Evolutionary conservation across 1,284 basidiomycete genomes (phyloP), one percentile per base, ranked within the genome.

Genomic region (Cystobasidium sp.): DNA sequence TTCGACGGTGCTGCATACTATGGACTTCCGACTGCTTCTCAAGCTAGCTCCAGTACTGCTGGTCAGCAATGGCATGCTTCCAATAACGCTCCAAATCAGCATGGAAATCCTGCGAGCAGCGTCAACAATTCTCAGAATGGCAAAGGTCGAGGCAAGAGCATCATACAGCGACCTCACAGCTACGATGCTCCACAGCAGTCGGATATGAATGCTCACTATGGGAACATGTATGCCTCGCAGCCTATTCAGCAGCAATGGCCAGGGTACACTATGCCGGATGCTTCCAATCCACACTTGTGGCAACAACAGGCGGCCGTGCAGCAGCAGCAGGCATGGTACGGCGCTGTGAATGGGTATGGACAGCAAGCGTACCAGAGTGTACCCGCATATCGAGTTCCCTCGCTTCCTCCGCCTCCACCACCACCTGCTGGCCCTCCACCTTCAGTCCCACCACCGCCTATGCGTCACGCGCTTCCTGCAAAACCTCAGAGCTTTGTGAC

Each of bases 1-100:
- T 71, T 71, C 31, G 69, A 71, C 24, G 69, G 69, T 3, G 69
- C 69, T 18, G 47, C 69, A 14, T 71, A 63, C 39, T 71, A 71
- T 64, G 61, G 61, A 46, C 37, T 71, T 8, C 69, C 69, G 14
- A 69, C 43, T 6, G 55, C 68, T 8, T 39, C 64, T 3, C 43
- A 63, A 31, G 61, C 61, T 8, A 51, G 61, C 47, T 24, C 61
- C 8, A 63, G 61, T n/a, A 49, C 6, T 44, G 44, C 20, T 6
- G 10, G 16, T 31, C 10, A 0, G 7, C 10, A 14, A 37, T 12
- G 39, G 22, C 14, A 7, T 20, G 18, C 44, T 1, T 7, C 59
- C 1, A 12, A 4, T 44, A 41, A 18, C 39, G 41, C 39, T 31
- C 39, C 22, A 43, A 16, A 31, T 12, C 22, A 59, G 37, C 56